Evolutionary conservation across 495 filamentous ascomycete species (phyloP), one percentile per base, ranked within the genome.

Genomic region (Astrothelium subdiscretum): DNA sequence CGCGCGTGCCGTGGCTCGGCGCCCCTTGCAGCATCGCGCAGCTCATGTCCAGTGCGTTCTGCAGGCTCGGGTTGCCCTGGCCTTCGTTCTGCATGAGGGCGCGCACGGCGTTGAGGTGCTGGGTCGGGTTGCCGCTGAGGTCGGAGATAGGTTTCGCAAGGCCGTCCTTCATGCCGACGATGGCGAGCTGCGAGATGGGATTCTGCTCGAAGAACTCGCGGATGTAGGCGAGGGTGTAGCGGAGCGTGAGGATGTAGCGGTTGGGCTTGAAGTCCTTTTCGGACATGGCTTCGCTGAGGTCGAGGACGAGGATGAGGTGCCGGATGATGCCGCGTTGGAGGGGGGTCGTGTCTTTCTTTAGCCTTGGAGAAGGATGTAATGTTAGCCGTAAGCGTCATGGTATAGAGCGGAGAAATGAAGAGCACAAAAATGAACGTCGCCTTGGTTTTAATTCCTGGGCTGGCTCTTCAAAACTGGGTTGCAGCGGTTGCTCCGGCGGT

Each of bases 121-220:
- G 90, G 6, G 82, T 85, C 0, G 91, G 90, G 71, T 97, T 97
- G 2, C 95, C 95, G 59, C 84, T 87, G 79, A 96, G 87, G 69
- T 95, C 89, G 70, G 86, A 91, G 58, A 98, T 83, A 38, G 89
- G 78, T 10, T 94, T 74, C 8, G 91, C 92, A 18, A 97, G 77
- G 15, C 94, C 94, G 73, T 97, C 95, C 48, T 71, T 84, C 84
- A 96, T 92, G 54, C 88, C 92, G 43, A 98, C 76, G 26, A 97
- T 84, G 15, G 87, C 90, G 40, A 98, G 79, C 70, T 98, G 95
- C 31, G 90, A 94, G 72, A 98, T 97, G n/a, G 94, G 94, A 64
- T 98, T 98, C 73, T 98, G 94, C 73, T 97, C 92, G 71, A 97
- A 98, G 75, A 91, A 98, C 67, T 97, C 95, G 52, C 85, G 81